phyloP scores from a whole-genome alignment of 2,329 filamentous ascomycete genomes.

The Emmonsia crescens region DNA sequence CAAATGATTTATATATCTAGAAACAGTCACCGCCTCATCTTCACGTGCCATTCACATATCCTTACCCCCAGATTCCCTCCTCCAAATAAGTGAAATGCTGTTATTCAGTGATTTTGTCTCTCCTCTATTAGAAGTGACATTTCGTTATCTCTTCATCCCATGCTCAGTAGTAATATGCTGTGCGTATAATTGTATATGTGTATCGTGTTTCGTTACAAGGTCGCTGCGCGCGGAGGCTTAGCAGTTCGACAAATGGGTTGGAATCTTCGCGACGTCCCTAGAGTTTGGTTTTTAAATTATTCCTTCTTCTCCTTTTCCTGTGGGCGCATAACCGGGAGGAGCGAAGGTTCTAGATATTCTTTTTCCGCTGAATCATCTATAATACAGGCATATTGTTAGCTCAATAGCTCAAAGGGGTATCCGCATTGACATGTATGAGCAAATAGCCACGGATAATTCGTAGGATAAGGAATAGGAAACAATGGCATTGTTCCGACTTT shows the following conservation, averaged over 20 bases:
- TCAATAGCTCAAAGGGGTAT: neutral
- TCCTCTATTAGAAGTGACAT: neutral
- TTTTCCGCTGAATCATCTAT: conserved; percentile 2
- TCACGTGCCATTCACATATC: neutral
- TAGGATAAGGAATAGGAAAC: neutral
- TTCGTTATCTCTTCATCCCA: neutral
- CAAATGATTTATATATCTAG: neutral
- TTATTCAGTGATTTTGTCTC: neutral
- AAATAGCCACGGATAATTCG: neutral
- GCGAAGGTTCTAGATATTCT: neutral
- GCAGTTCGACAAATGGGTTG: neutral
- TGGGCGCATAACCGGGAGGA: neutral
- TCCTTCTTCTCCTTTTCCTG: neutral
- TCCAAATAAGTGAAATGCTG: neutral
- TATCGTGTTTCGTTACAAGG: neutral
- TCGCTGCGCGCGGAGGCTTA: neutral
- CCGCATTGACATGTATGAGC: neutral
- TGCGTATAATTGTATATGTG: neutral
- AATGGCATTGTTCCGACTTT: neutral
- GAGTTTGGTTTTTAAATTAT: neutral
- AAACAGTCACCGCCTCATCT: neutral
- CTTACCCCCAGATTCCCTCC: neutral
- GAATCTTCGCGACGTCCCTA: neutral
- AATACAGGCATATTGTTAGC: neutral
- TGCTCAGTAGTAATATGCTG: neutral